Evolutionary conservation across 768 basidiomycete species (phyloP).

Genomic region (Suillus subalutaceus): DNA sequence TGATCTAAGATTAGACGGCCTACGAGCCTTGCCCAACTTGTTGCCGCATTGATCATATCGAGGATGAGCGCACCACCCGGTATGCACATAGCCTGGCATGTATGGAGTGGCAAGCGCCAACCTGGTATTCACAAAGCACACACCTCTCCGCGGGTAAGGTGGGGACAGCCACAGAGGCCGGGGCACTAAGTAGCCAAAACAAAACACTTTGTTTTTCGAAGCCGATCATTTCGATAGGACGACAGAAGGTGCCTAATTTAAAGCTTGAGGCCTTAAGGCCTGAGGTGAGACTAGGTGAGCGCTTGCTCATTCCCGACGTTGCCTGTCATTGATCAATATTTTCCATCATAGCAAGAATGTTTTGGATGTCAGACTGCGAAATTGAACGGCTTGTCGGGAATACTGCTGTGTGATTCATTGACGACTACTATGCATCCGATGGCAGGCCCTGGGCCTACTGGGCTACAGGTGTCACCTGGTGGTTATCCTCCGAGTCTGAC

Average conservation of each 20-base stretch:
- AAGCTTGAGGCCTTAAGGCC: neutral
- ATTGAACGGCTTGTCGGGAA: neutral
- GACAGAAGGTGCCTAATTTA: neutral
- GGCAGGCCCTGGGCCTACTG: neutral
- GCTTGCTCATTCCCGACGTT: neutral
- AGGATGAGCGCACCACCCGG: neutral
- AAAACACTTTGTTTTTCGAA: neutral
- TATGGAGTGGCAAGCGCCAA: too few species aligned
- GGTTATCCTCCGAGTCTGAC: neutral
- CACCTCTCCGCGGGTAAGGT: neutral
- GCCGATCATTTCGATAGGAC: neutral
- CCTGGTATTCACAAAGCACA: neutral
- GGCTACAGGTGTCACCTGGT: neutral
- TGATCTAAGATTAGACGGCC: too few species aligned
- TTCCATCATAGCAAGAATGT: neutral
- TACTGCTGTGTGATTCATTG: neutral
- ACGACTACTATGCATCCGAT: neutral
- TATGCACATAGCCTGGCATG: too few species aligned
- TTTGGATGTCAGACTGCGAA: neutral
- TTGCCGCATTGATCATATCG: too few species aligned
- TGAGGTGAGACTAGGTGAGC: neutral
- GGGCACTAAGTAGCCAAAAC: neutral
- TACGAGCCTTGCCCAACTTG: too few species aligned
- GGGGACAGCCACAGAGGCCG: too few species aligned
- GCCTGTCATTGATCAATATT: neutral